A percentile compares a stretch with the other conserved stretches of the same genome.
phyloP scores from a whole-genome alignment of 345 rosid genomes.

The Sonneratia alba region DNA sequence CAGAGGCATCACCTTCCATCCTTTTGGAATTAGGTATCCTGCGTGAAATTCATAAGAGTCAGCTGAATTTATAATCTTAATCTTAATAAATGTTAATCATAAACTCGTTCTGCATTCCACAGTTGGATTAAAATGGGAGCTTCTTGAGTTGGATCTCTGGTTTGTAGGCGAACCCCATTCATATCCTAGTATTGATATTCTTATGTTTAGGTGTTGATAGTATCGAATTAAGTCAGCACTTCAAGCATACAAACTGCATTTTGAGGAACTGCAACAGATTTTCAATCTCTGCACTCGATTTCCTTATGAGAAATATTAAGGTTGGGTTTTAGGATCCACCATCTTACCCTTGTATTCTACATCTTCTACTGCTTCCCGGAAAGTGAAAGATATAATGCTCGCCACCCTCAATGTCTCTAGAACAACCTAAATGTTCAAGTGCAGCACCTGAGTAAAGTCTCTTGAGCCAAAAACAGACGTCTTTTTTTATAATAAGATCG shows the following conservation, averaged over 20 bases:
- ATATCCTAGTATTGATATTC: too few species aligned
- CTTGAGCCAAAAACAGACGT: background rate
- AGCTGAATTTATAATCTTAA: background rate
- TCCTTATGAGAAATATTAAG: background rate
- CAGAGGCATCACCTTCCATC: slow-evolving; percentile 80
- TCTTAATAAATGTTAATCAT: background rate
- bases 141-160: background rate
- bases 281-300: background rate
- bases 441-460: background rate
- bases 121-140: too few species aligned
- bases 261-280: background rate
- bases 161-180: too few species aligned
- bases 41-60: slow-evolving; percentile 11
- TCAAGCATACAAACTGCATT: background rate
- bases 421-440: slow-evolving; percentile 31
- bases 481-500: too few species aligned
- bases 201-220: too few species aligned
- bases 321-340: background rate
- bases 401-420: slow-evolving; percentile 67
- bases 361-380: slow-evolving; percentile 62
- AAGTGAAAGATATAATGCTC: slow-evolving; percentile 69
- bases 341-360: slow-evolving; percentile 60
- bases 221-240: background rate
- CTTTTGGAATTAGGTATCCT: slow-evolving; percentile 72
- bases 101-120: background rate